phyloP scores from a whole-genome alignment of 1,284 basidiomycete species.

The Trametes polyzona region DNA sequence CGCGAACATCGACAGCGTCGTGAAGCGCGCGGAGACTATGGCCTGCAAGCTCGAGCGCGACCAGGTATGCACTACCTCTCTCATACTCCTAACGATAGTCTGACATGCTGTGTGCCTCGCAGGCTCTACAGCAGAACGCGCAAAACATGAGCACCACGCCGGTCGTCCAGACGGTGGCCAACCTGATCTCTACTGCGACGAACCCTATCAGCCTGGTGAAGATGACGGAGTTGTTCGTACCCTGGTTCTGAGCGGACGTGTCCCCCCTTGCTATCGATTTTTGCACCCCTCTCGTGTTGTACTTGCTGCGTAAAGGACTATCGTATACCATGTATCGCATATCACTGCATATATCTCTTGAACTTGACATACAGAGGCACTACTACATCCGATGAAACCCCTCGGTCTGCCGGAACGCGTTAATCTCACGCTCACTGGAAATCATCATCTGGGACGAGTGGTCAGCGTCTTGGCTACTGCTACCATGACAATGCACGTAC shows the following conservation, averaged over 20 bases:
- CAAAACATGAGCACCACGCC: slow-evolving; percentile 50
- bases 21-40: slow-evolving; percentile 85
- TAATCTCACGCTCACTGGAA: slow-evolving; percentile 79
- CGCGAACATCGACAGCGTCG: slow-evolving; percentile 79
- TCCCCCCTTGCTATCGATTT: neutral
- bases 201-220: slow-evolving; percentile 78
- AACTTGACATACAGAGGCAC: neutral
- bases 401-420: slow-evolving; percentile 77
- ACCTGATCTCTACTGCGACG: slow-evolving; percentile 78
- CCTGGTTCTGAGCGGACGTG: slow-evolving; percentile 76
- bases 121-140: slow-evolving; percentile 31
- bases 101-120: slow-evolving; percentile 2
- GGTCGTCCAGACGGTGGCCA: slow-evolving; percentile 83
- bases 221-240: slow-evolving; percentile 81
- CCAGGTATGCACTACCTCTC: slow-evolving; percentile 51
- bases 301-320: slow-evolving; percentile 4
- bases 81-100: slow-evolving; percentile 12
- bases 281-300: slow-evolving; percentile 12
- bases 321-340: slow-evolving; percentile 11
- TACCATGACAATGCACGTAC: slow-evolving; percentile 41
- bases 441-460: slow-evolving; percentile 73
- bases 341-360: slow-evolving; percentile 8
- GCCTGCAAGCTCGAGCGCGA: slow-evolving; percentile 85
- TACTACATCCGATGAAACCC: slow-evolving; percentile 48
- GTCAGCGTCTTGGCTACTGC: neutral